A percentile compares a stretch with the other conserved stretches of the same genome.
Conservation (phyloP, 768 basidiomycete genomes). For the Strobilomyces dryophilus region DNA sequence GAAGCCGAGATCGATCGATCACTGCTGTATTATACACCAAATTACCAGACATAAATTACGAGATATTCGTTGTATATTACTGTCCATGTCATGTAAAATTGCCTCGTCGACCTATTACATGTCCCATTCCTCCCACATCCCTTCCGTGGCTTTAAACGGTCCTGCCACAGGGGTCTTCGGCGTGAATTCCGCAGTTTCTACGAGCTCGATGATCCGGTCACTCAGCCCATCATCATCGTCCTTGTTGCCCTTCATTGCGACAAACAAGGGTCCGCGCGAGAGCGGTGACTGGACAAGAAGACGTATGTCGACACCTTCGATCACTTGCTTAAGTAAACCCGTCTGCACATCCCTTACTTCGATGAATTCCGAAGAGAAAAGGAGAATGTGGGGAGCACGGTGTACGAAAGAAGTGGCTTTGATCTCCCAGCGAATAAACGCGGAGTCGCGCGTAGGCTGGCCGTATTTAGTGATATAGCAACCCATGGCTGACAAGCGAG, state of each 20-base stretch:
- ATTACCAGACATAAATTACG: conserved; percentile 16
- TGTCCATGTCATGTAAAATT: background rate
- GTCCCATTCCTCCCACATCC: conserved; percentile 73
- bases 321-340: conserved; percentile 76
- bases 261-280: conserved; percentile 44
- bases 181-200: conserved; percentile 61
- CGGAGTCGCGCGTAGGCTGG: conserved; percentile 52
- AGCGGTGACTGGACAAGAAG: conserved; percentile 45
- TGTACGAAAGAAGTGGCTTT: conserved; percentile 58
- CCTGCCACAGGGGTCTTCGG: conserved; percentile 29
- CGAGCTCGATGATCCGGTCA: conserved; percentile 63
- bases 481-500: conserved; percentile 53
- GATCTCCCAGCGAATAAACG: conserved; percentile 77
- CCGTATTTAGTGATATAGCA: conserved; percentile 75
- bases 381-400: conserved; percentile 60
- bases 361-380: conserved; percentile 72
- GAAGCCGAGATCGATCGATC: background rate
- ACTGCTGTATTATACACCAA: conserved; percentile 6
- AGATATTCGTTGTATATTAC: background rate
- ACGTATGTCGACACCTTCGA: conserved; percentile 68
- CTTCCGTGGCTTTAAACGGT: conserved; percentile 14
- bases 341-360: conserved; percentile 66
- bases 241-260: conserved; percentile 59
- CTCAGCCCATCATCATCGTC: conserved; percentile 54
- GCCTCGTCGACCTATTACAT: conserved; percentile 36